A percentile compares a stretch with the other conserved stretches of the same genome.
Evolutionary conservation across 2,329 filamentous ascomycete genomes (phyloP).

Genomic region (Diaporthe vaccinii): DNA sequence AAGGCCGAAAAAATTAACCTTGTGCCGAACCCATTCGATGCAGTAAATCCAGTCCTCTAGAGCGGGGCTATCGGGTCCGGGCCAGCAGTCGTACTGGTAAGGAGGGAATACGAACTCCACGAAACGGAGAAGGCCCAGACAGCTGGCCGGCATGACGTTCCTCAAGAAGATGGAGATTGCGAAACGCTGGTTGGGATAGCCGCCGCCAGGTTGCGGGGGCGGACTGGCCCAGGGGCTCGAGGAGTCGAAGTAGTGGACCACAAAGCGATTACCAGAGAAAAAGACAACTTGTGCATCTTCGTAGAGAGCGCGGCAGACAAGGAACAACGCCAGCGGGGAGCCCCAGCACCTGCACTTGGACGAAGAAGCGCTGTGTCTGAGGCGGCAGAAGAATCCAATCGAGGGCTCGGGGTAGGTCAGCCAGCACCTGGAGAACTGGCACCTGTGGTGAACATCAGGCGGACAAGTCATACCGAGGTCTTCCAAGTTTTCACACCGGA

Average conservation of each 20-base stretch:
- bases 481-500: not conserved
- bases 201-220: not conserved
- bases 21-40: not conserved
- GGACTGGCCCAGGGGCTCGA: not conserved
- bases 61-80: not conserved
- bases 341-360: constrained; percentile 41
- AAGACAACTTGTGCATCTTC: constrained; percentile 37
- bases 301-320: constrained; percentile 36
- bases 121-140: not conserved
- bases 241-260: constrained; percentile 9
- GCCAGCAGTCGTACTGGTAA: constrained; percentile 6
- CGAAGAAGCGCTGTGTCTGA: constrained; percentile 37
- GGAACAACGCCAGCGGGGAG: constrained; percentile 39
- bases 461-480: not conserved
- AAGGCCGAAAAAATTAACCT: not conserved
- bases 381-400: constrained; percentile 40
- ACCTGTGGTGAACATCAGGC: constrained; percentile 3
- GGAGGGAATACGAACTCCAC: constrained; percentile 5
- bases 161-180: not conserved
- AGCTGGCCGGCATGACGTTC: not conserved
- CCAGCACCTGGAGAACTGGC: constrained; percentile 33
- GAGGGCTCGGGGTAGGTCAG: not conserved
- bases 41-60: not conserved
- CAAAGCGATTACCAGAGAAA: constrained; percentile 40
- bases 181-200: not conserved